Conservation (phyloP, 164 flowering plant genomes). For the Kingdonia uniflora region DNA sequence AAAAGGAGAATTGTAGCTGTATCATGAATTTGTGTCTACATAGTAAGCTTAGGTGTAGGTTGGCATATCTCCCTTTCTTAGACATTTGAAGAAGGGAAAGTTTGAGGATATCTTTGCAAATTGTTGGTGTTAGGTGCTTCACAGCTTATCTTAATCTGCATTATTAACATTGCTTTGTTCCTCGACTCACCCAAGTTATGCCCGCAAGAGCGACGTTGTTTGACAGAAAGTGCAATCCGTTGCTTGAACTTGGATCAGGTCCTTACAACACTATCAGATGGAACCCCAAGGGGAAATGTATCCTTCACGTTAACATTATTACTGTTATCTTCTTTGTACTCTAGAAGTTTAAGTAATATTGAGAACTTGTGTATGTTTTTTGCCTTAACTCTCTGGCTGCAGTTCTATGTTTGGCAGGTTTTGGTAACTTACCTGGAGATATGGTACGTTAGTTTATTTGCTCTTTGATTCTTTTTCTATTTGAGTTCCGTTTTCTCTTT, state of each 20-base stretch:
- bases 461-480: too few relatives aligned
- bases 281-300: constrained; percentile 97
- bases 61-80: too few relatives aligned
- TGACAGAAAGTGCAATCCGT: constrained; percentile 83
- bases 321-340: background rate
- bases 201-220: constrained; percentile 90
- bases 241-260: constrained; percentile 87
- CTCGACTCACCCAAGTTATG: constrained; percentile 71
- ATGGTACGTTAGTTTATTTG: constrained; percentile 48
- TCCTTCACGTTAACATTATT: constrained; percentile 34
- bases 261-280: constrained; percentile 94
- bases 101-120: background rate
- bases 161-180: constrained; percentile 11
- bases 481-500: too few relatives aligned
- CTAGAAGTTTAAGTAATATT: background rate
- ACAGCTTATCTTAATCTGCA: background rate
- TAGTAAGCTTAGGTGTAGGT: too few relatives aligned
- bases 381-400: constrained; percentile 37
- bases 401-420: constrained; percentile 97
- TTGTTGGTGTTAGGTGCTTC: background rate
- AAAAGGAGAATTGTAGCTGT: too few relatives aligned
- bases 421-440: constrained; percentile 97
- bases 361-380: constrained; percentile 9
- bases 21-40: too few relatives aligned
- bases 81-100: too few relatives aligned